Evolutionary conservation across 495 filamentous ascomycete species (phyloP).

Genomic region (Mytilinidion resinicola): DNA sequence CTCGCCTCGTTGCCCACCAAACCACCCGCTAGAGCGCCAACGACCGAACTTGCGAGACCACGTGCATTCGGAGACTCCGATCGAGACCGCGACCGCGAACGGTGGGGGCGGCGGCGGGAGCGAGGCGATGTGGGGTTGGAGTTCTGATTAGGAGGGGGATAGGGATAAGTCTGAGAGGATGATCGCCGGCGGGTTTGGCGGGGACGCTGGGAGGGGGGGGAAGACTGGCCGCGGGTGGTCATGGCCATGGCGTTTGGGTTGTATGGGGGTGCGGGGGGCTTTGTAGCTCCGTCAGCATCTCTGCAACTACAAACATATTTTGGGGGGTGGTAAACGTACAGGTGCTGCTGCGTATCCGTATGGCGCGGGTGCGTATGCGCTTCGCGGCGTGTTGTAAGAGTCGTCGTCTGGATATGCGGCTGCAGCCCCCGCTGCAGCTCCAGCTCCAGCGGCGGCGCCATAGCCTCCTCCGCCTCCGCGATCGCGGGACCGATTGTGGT

Average conservation of each 20-base stretch:
- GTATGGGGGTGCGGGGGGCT: not conserved
- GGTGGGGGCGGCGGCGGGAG: not conserved
- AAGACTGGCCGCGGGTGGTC: not conserved
- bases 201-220: not conserved
- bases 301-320: not conserved
- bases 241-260: not conserved
- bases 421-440: no score
- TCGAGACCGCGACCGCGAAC: not conserved
- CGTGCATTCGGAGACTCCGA: constrained; percentile 14
- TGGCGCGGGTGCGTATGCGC: no score
- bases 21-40: constrained; percentile 24
- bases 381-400: no score
- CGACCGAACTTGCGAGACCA: constrained; percentile 8
- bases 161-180: not conserved
- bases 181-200: not conserved
- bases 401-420: no score
- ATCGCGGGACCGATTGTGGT: no score
- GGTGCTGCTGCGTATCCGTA: not conserved
- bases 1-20: constrained; percentile 11
- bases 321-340: not conserved
- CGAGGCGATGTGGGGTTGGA: constrained; percentile 4
- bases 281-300: not conserved
- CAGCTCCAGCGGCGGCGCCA: no score
- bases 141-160: not conserved
- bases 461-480: no score